These are phyloP conservation scores for Acanthamoeba lenticulata DNA, from an alignment of 208 protist species.

Conservation along the genomic window DNA sequence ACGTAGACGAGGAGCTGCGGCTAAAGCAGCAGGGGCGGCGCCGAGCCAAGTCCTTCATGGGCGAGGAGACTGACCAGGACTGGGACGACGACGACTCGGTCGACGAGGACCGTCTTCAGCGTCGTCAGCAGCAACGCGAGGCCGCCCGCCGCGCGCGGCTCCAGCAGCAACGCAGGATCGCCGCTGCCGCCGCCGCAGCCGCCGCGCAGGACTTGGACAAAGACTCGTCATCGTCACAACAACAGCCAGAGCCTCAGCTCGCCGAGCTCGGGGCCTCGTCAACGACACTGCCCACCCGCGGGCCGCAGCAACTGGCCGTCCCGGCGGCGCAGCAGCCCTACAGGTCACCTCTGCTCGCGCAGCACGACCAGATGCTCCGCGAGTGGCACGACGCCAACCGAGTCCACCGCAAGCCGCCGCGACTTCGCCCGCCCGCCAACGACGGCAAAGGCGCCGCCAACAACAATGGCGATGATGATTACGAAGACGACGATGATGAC, in stretches of 20 bases:
- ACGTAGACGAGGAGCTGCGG: background rate
- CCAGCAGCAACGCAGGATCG: too few species aligned
- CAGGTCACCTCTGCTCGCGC: background rate
- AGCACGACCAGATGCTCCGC: background rate
- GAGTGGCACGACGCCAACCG: background rate
- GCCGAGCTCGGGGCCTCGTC: background rate
- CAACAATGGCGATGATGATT: too few species aligned
- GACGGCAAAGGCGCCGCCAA: too few species aligned
- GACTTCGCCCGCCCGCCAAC: background rate
- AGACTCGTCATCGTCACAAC: background rate
- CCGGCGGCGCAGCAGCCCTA: background rate
- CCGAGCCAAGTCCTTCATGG: background rate
- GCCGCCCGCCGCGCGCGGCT: too few species aligned
- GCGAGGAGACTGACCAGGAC: background rate
- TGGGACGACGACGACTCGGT: background rate
- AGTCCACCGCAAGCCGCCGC: background rate
- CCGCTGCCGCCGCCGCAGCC: too few species aligned
- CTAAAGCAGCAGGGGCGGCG: background rate
- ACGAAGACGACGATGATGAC: background rate
- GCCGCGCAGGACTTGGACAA: too few species aligned
- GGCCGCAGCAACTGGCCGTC: background rate
- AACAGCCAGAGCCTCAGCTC: background rate
- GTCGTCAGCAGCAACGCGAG: background rate
- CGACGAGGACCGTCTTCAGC: background rate
- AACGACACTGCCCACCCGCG: background rate